phyloP scores from a whole-genome alignment of 441 rosid species.

The Populus hybrid region DNA sequence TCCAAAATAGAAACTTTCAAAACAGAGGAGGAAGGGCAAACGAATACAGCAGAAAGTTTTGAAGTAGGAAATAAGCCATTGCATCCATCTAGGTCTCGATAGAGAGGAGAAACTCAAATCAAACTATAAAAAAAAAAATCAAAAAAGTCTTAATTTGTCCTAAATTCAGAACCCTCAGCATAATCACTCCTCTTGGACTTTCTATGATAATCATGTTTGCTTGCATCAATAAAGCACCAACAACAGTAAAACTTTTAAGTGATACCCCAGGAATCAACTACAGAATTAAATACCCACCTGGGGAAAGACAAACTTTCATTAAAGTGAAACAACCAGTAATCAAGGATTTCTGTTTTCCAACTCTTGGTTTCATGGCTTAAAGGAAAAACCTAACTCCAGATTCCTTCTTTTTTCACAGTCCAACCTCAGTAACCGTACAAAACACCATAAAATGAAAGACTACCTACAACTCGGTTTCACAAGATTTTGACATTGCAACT shows the following conservation, averaged over 20 bases:
- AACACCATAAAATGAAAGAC: slow-evolving; percentile 25
- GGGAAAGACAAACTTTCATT: neutral
- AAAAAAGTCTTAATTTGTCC: neutral
- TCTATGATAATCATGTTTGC: neutral
- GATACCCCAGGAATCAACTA: slow-evolving; percentile 11
- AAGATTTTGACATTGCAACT: slow-evolving; percentile 42
- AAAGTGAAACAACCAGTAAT: neutral
- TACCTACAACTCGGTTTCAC: slow-evolving; percentile 28
- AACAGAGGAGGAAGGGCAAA: neutral
- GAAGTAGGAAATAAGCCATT: neutral
- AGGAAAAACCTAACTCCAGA: neutral
- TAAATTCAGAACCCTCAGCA: neutral
- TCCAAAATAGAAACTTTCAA: slow-evolving; percentile 4
- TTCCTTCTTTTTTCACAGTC: slow-evolving; percentile 13
- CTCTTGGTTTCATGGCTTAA: neutral
- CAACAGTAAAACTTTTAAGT: slow-evolving; percentile 8
- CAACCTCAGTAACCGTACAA: slow-evolving; percentile 21
- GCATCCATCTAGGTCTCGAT: neutral
- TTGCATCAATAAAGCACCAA: neutral
- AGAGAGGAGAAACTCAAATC: slow-evolving; percentile 1
- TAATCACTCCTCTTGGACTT: slow-evolving; percentile 4
- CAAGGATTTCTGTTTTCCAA: neutral
- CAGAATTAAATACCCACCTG: slow-evolving; percentile 1
- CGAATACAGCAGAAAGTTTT: neutral
- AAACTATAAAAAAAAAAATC: neutral